These are phyloP conservation scores for Penicillium ucsense DNA, from an alignment of 495 filamentous ascomycete species.

Conservation along the genomic window DNA sequence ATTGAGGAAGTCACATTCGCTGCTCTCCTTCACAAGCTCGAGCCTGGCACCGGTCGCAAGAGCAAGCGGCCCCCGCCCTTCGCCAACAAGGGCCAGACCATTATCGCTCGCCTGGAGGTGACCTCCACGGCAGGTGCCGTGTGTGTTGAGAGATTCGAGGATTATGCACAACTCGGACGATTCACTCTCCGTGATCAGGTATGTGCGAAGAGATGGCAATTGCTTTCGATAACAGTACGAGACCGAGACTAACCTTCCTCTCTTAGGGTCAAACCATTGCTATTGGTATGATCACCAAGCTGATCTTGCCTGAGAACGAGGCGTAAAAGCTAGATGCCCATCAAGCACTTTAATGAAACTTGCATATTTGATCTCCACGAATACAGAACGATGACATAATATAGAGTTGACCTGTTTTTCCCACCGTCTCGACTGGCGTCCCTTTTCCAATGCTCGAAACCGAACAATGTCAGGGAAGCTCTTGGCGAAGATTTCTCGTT, in stretches of 20 bases:
- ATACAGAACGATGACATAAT: slow-evolving; percentile 9
- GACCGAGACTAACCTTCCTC: slow-evolving; percentile 4
- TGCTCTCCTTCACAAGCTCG: slow-evolving; percentile 80
- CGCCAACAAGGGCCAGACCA: slow-evolving; percentile 81
- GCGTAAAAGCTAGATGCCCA: slow-evolving; percentile 10
- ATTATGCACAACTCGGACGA: slow-evolving; percentile 86
- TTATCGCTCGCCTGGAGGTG: slow-evolving; percentile 86
- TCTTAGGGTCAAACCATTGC: slow-evolving; percentile 86
- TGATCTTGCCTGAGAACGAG: slow-evolving; percentile 43
- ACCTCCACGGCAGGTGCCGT: slow-evolving; percentile 75
- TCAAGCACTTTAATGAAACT: slow-evolving; percentile 5
- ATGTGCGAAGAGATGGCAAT: slow-evolving; percentile 9
- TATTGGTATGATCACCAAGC: slow-evolving; percentile 91
- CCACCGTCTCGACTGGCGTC: too few relatives aligned
- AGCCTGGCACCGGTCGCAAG: slow-evolving; percentile 91
- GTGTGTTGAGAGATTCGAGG: slow-evolving; percentile 87
- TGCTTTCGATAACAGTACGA: neutral
- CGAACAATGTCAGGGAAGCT: too few relatives aligned
- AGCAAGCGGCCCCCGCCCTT: slow-evolving; percentile 88
- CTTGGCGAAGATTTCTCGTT: too few relatives aligned
- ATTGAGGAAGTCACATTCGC: slow-evolving; percentile 92
- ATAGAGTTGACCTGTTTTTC: neutral
- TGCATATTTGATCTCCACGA: slow-evolving; percentile 8
- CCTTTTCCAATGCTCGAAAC: too few relatives aligned
- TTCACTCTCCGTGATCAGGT: slow-evolving; percentile 95